A percentile compares a stretch with the other conserved stretches of the same genome.
These are phyloP conservation scores for Cardamine occulta DNA, from an alignment of 345 rosid species.

Conservation along the genomic window DNA sequence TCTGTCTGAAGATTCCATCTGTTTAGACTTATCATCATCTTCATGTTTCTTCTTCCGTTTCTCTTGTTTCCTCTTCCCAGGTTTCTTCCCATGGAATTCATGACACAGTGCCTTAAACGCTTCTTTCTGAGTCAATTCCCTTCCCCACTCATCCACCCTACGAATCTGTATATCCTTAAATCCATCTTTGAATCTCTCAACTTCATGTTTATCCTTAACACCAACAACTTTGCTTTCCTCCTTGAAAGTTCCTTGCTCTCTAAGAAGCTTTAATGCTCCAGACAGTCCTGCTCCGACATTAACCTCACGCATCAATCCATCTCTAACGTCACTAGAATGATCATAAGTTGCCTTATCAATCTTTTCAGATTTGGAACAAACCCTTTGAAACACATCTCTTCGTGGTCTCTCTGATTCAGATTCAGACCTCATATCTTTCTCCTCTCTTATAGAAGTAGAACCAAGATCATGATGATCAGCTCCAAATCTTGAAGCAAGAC, in stretches of 20 bases:
- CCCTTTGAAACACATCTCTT: neutral
- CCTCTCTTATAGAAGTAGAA: neutral
- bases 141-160: slow-evolving; percentile 30
- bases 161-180: slow-evolving; percentile 28
- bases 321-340: neutral
- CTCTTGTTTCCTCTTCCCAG: slow-evolving; percentile 38
- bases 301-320: slow-evolving; percentile 31
- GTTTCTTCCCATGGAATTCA: slow-evolving; percentile 31
- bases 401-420: slow-evolving; percentile 6
- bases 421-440: slow-evolving; percentile 7
- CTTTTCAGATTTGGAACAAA: slow-evolving; percentile 6
- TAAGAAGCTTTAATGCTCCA: slow-evolving; percentile 15
- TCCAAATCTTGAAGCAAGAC: slow-evolving; percentile 27
- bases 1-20: slow-evolving; percentile 27
- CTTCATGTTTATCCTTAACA: slow-evolving; percentile 6
- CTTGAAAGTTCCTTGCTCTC: slow-evolving; percentile 36
- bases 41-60: slow-evolving; percentile 21
- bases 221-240: neutral
- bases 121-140: slow-evolving; percentile 18
- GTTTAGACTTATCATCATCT: slow-evolving; percentile 4
- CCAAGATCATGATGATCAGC: slow-evolving; percentile 19
- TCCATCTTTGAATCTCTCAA: slow-evolving; percentile 26
- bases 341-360: neutral
- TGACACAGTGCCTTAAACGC: slow-evolving; percentile 25
- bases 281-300: slow-evolving; percentile 34